Conservation (phyloP, 202 grass and related monocot genomes). For the Digitaria exilis region DNA sequence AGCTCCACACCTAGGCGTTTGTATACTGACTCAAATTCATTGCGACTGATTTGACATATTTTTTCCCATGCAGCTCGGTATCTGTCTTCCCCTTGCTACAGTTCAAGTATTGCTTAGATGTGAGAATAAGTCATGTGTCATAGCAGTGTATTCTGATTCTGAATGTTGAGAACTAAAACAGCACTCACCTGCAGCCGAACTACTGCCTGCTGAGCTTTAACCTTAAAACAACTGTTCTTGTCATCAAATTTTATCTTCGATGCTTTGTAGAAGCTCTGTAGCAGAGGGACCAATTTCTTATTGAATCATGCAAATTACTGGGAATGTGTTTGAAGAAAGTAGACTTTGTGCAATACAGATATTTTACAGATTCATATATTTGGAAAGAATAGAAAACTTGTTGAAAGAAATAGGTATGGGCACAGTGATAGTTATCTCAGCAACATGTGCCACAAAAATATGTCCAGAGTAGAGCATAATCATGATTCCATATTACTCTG, state of each 20-base stretch:
- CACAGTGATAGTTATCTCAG: neutral
- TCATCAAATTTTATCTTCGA: slow-evolving; percentile 76
- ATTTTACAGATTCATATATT: neutral
- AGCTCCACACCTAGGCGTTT: slow-evolving; percentile 60
- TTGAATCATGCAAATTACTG: neutral
- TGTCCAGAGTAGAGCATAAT: neutral
- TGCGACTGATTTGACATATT: slow-evolving; percentile 85
- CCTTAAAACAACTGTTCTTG: slow-evolving; percentile 57
- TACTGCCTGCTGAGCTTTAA: slow-evolving; percentile 74
- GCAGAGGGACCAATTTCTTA: neutral
- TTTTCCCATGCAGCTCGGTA: slow-evolving; percentile 79
- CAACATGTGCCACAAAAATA: neutral
- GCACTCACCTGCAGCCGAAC: slow-evolving; percentile 69
- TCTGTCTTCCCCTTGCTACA: slow-evolving; percentile 70
- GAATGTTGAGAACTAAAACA: neutral
- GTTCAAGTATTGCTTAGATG: no score
- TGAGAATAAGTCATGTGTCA: no score
- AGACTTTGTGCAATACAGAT: neutral
- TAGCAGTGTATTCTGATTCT: no score
- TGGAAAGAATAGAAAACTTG: neutral
- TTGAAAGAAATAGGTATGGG: neutral
- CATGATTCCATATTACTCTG: neutral
- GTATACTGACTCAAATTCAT: slow-evolving; percentile 75
- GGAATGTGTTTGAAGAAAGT: neutral
- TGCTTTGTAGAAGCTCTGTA: slow-evolving; percentile 80